Evolutionary conservation across 495 filamentous ascomycete genomes (phyloP).

Genomic region (Melanomma pulvis-pyrius): DNA sequence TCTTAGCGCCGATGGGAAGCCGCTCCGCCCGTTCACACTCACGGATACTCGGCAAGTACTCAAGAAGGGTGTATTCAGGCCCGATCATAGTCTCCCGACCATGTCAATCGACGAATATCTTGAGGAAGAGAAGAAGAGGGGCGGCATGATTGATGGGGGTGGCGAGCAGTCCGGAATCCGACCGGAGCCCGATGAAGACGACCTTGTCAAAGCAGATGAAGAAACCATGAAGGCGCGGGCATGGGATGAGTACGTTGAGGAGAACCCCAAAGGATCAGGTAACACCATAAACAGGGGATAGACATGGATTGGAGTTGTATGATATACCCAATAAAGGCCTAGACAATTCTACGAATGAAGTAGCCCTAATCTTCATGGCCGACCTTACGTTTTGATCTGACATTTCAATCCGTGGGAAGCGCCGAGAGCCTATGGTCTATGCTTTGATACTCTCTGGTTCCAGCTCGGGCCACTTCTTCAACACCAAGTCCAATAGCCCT

Average conservation of each 20-base stretch:
- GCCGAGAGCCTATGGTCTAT: neutral
- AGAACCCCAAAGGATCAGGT: constrained; percentile 68
- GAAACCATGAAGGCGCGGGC: constrained; percentile 91
- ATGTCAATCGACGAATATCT: constrained; percentile 99
- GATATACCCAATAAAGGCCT: neutral
- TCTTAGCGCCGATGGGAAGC: constrained; percentile 79
- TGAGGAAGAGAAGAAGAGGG: constrained; percentile 82
- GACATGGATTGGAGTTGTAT: neutral
- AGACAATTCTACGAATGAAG: neutral
- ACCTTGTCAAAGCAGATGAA: constrained; percentile 78
- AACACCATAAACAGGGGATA: constrained; percentile 51
- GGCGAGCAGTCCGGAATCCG: constrained; percentile 72
- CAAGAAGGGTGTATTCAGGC: constrained; percentile 80
- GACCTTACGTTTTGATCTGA: neutral
- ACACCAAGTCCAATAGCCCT: constrained; percentile 23
- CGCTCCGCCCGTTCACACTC: constrained; percentile 87
- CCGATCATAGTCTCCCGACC: constrained; percentile 90
- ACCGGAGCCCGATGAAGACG: constrained; percentile 83
- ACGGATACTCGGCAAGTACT: constrained; percentile 76
- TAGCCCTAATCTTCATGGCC: neutral
- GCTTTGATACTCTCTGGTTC: constrained; percentile 20
- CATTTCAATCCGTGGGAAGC: neutral
- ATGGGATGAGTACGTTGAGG: constrained; percentile 95
- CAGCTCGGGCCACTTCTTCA: constrained; percentile 39
- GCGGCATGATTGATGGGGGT: constrained; percentile 90